Evolutionary conservation across 2,329 filamentous ascomycete species (phyloP).

Genomic region (Fusarium equiseti): DNA sequence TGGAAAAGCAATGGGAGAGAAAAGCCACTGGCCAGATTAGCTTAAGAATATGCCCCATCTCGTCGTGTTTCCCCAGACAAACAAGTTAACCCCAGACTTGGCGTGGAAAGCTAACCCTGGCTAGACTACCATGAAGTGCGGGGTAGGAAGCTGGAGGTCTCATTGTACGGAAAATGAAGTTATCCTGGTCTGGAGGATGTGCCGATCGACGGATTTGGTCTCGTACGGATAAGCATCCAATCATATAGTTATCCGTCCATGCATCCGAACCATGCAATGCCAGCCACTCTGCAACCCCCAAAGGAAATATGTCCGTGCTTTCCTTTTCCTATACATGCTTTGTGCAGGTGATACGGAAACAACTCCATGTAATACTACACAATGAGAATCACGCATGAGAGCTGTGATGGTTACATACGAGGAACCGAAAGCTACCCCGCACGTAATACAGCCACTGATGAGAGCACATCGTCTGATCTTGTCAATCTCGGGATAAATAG

Average conservation of each 20-base stretch:
- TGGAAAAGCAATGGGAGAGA: slow-evolving; percentile 9
- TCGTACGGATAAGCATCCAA: slow-evolving; percentile 34
- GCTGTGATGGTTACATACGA: slow-evolving; percentile 2
- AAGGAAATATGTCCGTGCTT: slow-evolving; percentile 22
- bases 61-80: slow-evolving; percentile 30
- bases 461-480: background rate
- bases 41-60: slow-evolving; percentile 2
- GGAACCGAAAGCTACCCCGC: slow-evolving; percentile 15
- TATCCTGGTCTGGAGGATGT: background rate
- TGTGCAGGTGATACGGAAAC: slow-evolving; percentile 26
- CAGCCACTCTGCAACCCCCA: slow-evolving; percentile 2
- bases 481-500: slow-evolving; percentile 26
- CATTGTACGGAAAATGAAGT: slow-evolving; percentile 32
- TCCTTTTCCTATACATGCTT: slow-evolving; percentile 18
- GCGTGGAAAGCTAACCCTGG: slow-evolving; percentile 16
- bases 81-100: slow-evolving; percentile 34
- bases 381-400: background rate
- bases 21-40: slow-evolving; percentile 12
- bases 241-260: slow-evolving; percentile 20
- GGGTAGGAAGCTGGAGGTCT: slow-evolving; percentile 30
- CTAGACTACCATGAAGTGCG: slow-evolving; percentile 28
- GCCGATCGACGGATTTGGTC: background rate
- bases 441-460: background rate
- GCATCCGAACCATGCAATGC: slow-evolving; percentile 1
- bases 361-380: slow-evolving; percentile 6